Percentiles rank a stretch among this genome's conserved stretches.
These are phyloP conservation scores for Leccinum subrobustum DNA, from an alignment of 1,284 basidiomycete species.

Conservation along the genomic window DNA sequence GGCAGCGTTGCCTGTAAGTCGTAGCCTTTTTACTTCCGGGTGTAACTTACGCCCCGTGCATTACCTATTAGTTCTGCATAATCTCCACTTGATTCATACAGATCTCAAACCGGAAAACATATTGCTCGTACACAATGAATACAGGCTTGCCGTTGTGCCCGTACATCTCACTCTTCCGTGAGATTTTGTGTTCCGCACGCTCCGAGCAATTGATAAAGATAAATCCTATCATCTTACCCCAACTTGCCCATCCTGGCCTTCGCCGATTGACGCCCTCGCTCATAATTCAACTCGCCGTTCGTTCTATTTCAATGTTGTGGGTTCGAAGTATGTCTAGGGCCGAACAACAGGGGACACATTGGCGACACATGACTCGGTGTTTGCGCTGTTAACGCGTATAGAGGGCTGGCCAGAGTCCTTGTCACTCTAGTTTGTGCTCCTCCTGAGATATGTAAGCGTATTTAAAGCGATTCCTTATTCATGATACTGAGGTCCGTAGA, in stretches of 20 bases:
- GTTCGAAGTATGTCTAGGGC: constrained; percentile 19
- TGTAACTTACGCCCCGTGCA: constrained; percentile 12
- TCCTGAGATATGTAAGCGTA: neutral
- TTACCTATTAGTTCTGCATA: constrained; percentile 75
- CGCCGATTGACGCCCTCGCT: constrained; percentile 56
- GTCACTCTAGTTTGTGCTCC: constrained; percentile 6
- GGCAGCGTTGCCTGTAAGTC: constrained; percentile 91
- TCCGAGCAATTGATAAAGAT: constrained; percentile 54
- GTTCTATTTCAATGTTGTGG: constrained; percentile 56
- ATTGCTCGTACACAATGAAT: constrained; percentile 87
- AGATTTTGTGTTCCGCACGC: constrained; percentile 51
- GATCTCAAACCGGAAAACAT: constrained; percentile 99
- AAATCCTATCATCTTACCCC: constrained; percentile 52
- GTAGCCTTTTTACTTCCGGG: constrained; percentile 1
- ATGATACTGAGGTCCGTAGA: neutral
- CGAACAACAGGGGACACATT: constrained; percentile 8
- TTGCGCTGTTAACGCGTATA: neutral
- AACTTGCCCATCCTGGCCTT: constrained; percentile 53
- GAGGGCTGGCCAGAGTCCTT: neutral
- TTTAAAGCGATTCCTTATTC: neutral
- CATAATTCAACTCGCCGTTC: constrained; percentile 58
- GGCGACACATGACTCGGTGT: too few relatives aligned
- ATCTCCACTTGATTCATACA: constrained; percentile 91
- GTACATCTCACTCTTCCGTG: constrained; percentile 58
- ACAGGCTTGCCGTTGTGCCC: constrained; percentile 55